Conservation (phyloP, 2,329 filamentous ascomycete genomes). For the Alternaria conjuncta region DNA sequence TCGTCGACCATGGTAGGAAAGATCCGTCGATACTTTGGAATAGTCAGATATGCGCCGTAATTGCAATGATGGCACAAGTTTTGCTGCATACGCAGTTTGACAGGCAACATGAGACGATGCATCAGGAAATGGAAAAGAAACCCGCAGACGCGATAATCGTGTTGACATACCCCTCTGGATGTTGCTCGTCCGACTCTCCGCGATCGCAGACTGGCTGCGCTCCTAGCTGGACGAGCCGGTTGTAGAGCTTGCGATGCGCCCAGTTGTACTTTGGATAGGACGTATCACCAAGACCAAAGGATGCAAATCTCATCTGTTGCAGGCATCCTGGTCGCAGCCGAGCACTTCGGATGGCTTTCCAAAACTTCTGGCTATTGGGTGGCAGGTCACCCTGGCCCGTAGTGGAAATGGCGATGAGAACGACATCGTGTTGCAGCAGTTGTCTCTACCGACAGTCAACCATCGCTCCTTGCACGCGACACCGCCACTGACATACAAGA, state of each 20-base stretch:
- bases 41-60: background rate
- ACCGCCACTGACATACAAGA: constrained; percentile 64
- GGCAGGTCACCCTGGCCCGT: constrained; percentile 95
- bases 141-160: background rate
- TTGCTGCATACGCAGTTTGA: background rate
- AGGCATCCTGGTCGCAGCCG: constrained; percentile 76
- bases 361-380: constrained; percentile 79
- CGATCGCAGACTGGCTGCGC: constrained; percentile 76
- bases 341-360: constrained; percentile 82
- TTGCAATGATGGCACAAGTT: background rate
- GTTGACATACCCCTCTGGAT: constrained; percentile 80
- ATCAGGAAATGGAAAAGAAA: constrained; percentile 11
- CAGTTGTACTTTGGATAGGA: constrained; percentile 97
- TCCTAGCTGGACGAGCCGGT: constrained; percentile 82
- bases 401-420: constrained; percentile 86
- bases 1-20: constrained; percentile 78
- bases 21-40: constrained; percentile 74
- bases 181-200: constrained; percentile 92
- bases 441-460: constrained; percentile 46
- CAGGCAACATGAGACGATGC: background rate
- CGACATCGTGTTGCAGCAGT: constrained; percentile 58
- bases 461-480: background rate
- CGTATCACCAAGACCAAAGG: constrained; percentile 91
- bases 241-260: constrained; percentile 86
- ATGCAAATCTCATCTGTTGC: constrained; percentile 73